Evolutionary conservation across 2,329 filamentous ascomycete species (phyloP).

Genomic region (Reticulascus tulasneorum): DNA sequence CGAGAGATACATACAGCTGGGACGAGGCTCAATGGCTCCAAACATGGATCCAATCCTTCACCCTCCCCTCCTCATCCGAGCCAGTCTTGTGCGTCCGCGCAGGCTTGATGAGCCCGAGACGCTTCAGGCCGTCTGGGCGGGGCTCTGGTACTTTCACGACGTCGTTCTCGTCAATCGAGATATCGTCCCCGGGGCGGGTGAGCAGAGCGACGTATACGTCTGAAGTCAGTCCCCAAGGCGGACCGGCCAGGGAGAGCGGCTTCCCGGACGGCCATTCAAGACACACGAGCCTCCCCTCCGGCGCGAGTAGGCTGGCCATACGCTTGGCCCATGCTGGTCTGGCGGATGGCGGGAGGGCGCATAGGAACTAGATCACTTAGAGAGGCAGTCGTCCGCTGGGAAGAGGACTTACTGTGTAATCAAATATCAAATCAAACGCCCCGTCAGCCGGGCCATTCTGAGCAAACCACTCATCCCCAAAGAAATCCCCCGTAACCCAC

Average conservation of each 20-base stretch:
- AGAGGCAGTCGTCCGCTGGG: background rate
- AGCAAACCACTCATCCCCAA: conserved; percentile 54
- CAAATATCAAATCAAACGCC: conserved; percentile 63
- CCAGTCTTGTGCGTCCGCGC: conserved; percentile 45
- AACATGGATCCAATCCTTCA: conserved; percentile 51
- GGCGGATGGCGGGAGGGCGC: conserved; percentile 51
- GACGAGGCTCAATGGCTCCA: conserved; percentile 40
- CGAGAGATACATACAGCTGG: too few relatives aligned
- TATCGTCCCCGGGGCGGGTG: conserved; percentile 61
- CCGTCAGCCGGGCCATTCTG: conserved; percentile 34
- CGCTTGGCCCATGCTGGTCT: conserved; percentile 51
- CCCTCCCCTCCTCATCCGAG: conserved; percentile 37
- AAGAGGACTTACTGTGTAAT: conserved; percentile 51
- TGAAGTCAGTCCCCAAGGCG: conserved; percentile 67
- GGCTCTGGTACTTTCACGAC: conserved; percentile 40
- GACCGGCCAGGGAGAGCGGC: conserved; percentile 59
- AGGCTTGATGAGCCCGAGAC: conserved; percentile 48
- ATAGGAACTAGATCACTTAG: conserved; percentile 52
- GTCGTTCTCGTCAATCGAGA: conserved; percentile 48
- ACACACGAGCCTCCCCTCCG: conserved; percentile 51
- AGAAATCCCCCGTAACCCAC: conserved; percentile 65
- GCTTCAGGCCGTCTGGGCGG: conserved; percentile 32
- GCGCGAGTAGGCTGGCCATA: conserved; percentile 45
- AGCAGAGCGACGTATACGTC: conserved; percentile 71
- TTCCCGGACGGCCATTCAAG: conserved; percentile 79